Percentiles rank a stretch among this genome's conserved stretches.
These are phyloP conservation scores for Epichloe coenophiala DNA, from an alignment of 2,329 filamentous ascomycete genomes.

Conservation along the genomic window DNA sequence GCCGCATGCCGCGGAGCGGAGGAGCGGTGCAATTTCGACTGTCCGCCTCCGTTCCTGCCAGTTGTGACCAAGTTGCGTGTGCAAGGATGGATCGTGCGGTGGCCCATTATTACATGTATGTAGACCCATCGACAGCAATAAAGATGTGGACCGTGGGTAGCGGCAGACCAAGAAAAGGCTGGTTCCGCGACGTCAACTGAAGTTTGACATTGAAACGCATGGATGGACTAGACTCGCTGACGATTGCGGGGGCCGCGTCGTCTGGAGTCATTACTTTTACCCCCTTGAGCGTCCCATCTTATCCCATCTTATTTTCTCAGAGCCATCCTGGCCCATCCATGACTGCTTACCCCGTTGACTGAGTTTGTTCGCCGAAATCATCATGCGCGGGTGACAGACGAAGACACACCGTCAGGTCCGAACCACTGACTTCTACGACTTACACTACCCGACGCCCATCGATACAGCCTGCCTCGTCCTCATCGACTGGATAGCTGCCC, in stretches of 20 bases:
- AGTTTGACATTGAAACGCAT: constrained; percentile 1
- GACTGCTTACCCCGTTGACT: not conserved
- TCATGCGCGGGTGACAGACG: not conserved
- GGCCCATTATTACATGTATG: not conserved
- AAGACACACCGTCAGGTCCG: not conserved
- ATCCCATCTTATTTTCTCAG: not conserved
- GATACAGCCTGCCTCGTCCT: not conserved
- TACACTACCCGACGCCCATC: not conserved
- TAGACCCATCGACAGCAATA: not conserved
- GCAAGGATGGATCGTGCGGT: not conserved
- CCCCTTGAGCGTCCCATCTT: constrained; percentile 1
- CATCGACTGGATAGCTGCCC: not conserved
- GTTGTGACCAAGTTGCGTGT: constrained; percentile 1
- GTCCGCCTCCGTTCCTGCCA: constrained; percentile 13
- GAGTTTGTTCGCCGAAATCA: not conserved
- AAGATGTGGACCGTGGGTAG: not conserved
- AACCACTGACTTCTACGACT: not conserved
- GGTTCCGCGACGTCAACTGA: not conserved
- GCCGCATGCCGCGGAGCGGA: constrained; percentile 11
- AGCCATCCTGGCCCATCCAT: no score
- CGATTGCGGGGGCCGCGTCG: not conserved
- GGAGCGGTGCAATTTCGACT: constrained; percentile 15
- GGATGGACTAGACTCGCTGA: not conserved
- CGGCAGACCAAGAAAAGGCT: not conserved
- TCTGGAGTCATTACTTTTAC: not conserved